Evolutionary conservation across 2,329 filamentous ascomycete genomes (phyloP).

Genomic region (Nemania serpens): DNA sequence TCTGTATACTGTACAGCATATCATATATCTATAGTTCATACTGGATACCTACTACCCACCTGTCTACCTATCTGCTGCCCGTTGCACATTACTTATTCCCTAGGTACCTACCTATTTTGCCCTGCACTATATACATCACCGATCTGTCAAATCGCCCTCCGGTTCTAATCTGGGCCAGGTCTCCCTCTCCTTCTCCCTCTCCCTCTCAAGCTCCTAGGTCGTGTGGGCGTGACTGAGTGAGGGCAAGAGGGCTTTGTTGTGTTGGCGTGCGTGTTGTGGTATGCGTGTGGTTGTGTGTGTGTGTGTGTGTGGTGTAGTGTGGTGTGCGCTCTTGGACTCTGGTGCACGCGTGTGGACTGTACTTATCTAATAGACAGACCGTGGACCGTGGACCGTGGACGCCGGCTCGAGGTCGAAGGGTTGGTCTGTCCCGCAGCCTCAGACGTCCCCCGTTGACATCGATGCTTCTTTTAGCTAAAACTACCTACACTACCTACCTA

Average conservation of each 20-base stretch:
- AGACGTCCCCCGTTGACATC: slow-evolving; percentile 38
- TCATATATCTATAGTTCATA: no score
- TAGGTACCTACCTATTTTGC: not conserved
- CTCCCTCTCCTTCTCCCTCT: not conserved
- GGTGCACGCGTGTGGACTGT: slow-evolving; percentile 25
- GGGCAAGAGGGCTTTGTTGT: not conserved
- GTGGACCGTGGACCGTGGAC: slow-evolving; percentile 37
- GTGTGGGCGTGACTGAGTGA: not conserved
- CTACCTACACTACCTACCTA: slow-evolving; percentile 28
- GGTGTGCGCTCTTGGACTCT: slow-evolving; percentile 15
- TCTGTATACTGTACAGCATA: not conserved
- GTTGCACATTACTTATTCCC: not conserved
- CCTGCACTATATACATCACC: not conserved
- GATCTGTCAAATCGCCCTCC: not conserved
- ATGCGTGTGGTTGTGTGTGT: not conserved
- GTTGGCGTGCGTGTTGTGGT: not conserved
- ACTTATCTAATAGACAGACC: slow-evolving; percentile 29
- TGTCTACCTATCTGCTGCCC: no score
- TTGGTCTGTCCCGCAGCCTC: slow-evolving; percentile 40
- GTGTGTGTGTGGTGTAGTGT: not conserved
- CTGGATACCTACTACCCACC: no score
- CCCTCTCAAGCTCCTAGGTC: not conserved
- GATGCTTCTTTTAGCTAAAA: slow-evolving; percentile 39
- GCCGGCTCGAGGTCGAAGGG: slow-evolving; percentile 41
- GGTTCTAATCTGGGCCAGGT: not conserved